Conservation (phyloP, 495 filamentous ascomycete species). For the Hyaloscypha finlandica region DNA sequence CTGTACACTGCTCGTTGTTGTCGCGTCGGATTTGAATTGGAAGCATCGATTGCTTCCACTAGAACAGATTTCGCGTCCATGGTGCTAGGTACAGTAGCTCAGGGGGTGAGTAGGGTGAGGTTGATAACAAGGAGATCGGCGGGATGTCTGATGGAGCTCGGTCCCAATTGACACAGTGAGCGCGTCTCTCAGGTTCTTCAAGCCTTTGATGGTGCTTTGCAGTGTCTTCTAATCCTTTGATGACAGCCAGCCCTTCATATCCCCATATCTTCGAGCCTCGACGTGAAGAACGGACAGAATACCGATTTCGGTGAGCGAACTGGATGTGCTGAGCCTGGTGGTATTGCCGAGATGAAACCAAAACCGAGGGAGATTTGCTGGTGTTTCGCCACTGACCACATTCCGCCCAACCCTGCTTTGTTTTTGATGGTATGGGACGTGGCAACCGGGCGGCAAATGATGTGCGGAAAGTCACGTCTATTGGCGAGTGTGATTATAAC, state of each 20-base stretch:
- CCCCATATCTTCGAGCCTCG: neutral
- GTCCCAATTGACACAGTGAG: neutral
- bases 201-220: neutral
- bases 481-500: neutral
- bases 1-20: slow-evolving; percentile 1
- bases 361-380: neutral
- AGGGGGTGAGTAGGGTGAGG: neutral
- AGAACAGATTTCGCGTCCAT: neutral
- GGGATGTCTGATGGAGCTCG: neutral
- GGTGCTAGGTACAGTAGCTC: neutral
- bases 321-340: neutral
- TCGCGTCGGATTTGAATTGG: neutral
- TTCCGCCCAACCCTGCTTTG: neutral
- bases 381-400: neutral
- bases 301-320: neutral
- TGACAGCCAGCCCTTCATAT: neutral
- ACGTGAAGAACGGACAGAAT: neutral
- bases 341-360: neutral
- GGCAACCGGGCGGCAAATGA: neutral
- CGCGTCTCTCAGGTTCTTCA: neutral
- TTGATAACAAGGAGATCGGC: neutral
- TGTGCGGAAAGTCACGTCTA: neutral
- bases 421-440: neutral
- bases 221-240: neutral
- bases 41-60: neutral